These are phyloP conservation scores for Mycena venus DNA, from an alignment of 768 basidiomycete genomes.

Conservation along the genomic window DNA sequence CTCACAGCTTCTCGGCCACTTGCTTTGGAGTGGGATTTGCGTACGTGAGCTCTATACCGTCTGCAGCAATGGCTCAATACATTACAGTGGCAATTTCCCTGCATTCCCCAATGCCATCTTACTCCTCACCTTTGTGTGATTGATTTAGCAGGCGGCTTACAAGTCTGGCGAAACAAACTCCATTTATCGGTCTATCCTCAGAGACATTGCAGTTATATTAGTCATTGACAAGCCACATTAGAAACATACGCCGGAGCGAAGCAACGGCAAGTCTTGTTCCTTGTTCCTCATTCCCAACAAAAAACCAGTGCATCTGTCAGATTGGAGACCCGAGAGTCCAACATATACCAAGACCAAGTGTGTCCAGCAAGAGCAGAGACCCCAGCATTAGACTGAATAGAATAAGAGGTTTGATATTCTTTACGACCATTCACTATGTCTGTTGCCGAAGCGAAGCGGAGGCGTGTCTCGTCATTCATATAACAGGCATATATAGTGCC, in stretches of 20 bases:
- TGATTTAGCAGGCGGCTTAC: neutral
- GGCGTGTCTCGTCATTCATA: no score
- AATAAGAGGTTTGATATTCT: no score
- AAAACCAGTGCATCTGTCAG: no score
- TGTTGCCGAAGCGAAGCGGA: no score
- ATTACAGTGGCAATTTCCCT: neutral
- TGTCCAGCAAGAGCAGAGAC: no score
- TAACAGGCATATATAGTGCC: no score
- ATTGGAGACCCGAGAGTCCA: no score
- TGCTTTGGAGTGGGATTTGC: neutral
- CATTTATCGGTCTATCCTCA: neutral
- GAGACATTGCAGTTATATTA: neutral
- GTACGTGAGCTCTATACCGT: neutral
- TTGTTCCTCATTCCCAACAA: no score
- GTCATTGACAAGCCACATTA: neutral
- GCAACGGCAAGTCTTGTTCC: neutral
- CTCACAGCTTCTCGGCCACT: neutral
- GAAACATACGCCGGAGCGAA: neutral
- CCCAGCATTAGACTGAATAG: no score
- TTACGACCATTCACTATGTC: no score
- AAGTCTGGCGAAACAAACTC: neutral
- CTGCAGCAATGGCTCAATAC: neutral
- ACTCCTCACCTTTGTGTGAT: neutral
- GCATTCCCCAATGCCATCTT: neutral
- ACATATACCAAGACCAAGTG: no score